phyloP scores from a whole-genome alignment of 2,329 filamentous ascomycete species.

The Magnaporthiopsis incrustans region DNA sequence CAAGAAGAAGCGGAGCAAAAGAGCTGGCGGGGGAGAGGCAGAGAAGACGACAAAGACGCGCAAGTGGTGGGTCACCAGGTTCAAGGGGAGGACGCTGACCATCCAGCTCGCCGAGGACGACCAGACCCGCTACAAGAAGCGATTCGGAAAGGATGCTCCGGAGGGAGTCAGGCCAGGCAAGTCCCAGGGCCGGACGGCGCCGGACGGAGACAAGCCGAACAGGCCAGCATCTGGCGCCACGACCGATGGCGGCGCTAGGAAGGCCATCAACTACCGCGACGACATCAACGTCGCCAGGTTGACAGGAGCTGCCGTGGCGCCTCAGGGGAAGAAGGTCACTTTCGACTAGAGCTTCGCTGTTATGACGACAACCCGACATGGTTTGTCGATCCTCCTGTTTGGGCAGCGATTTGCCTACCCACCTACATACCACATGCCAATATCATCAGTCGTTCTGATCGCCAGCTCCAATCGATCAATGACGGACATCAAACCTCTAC shows the following conservation, averaged over 20 bases:
- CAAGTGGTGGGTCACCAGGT: slow-evolving; percentile 79
- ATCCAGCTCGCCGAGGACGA: slow-evolving; percentile 93
- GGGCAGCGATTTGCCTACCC: too few species aligned
- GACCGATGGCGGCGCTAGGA: slow-evolving; percentile 23
- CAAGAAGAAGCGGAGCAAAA: slow-evolving; percentile 25
- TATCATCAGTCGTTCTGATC: too few species aligned
- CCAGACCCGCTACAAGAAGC: slow-evolving; percentile 83
- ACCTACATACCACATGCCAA: too few species aligned
- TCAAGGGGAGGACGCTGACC: slow-evolving; percentile 72
- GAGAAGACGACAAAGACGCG: slow-evolving; percentile 39
- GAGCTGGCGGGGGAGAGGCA: slow-evolving; percentile 7
- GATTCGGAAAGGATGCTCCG: slow-evolving; percentile 68
- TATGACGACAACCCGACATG: too few species aligned
- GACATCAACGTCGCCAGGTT: slow-evolving; percentile 52
- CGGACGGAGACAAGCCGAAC: not conserved
- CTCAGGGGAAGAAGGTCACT: slow-evolving; percentile 70
- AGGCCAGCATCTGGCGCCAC: slow-evolving; percentile 17
- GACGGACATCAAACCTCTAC: not conserved
- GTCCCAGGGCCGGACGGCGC: slow-evolving; percentile 14
- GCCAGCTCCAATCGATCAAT: too few species aligned
- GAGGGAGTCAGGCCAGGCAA: slow-evolving; percentile 23
- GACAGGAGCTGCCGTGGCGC: slow-evolving; percentile 71
- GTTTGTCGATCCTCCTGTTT: too few species aligned
- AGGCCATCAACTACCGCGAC: slow-evolving; percentile 29
- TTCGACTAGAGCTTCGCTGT: slow-evolving; percentile 51